These are phyloP conservation scores for Neurospora sp. DNA, from an alignment of 495 filamentous ascomycete genomes.

Conservation along the genomic window DNA sequence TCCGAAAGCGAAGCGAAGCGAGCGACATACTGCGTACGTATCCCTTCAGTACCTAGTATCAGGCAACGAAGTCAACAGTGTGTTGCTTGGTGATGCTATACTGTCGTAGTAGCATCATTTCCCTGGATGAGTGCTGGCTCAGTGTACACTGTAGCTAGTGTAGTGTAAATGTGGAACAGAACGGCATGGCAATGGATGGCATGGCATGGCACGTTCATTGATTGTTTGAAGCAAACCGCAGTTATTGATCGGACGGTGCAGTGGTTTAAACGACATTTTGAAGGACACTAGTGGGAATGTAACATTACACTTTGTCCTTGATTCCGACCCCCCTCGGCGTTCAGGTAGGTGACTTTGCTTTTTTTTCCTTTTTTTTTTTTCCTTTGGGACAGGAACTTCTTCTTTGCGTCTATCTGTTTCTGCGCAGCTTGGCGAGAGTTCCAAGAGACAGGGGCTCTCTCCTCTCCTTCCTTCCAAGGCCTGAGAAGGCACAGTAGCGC, in stretches of 20 bases:
- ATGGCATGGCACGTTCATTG: background rate
- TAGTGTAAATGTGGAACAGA: background rate
- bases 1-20: background rate
- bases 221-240: background rate
- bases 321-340: background rate
- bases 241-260: background rate
- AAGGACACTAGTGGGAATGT: background rate
- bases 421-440: background rate
- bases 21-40: background rate
- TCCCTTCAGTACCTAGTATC: background rate
- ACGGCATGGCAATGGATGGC: background rate
- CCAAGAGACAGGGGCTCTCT: background rate
- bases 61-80: background rate
- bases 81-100: background rate
- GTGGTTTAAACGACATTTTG: background rate
- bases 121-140: background rate
- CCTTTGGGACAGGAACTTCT: background rate
- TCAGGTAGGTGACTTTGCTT: too few species aligned
- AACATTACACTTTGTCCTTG: background rate
- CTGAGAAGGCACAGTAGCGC: background rate
- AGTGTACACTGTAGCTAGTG: background rate
- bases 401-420: background rate
- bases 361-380: background rate
- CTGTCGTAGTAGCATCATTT: background rate
- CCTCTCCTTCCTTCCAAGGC: background rate